phyloP scores from a whole-genome alignment of 2,329 filamentous ascomycete species.

The Tolypocladium inflatum region DNA sequence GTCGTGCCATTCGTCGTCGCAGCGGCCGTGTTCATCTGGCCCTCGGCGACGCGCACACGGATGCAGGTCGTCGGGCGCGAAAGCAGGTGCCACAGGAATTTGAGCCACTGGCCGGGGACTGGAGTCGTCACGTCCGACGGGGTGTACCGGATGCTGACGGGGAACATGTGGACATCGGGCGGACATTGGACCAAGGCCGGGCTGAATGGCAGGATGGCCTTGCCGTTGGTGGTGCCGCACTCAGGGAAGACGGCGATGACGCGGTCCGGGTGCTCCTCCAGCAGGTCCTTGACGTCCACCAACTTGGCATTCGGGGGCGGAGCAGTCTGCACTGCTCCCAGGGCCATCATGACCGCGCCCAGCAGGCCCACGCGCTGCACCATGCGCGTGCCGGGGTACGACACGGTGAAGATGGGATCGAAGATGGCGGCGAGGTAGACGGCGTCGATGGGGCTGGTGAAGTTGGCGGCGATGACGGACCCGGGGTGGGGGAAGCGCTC shows the following conservation, averaged over 20 bases:
- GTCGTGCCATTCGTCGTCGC: conserved; percentile 24
- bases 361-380: conserved; percentile 72
- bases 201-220: conserved; percentile 76
- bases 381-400: conserved; percentile 63
- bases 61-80: conserved; percentile 82
- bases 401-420: conserved; percentile 85
- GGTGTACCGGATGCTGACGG: conserved; percentile 81
- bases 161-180: conserved; percentile 68
- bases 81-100: conserved; percentile 79
- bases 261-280: conserved; percentile 60
- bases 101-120: conserved; percentile 60
- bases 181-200: conserved; percentile 64
- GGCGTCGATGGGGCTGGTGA: conserved; percentile 86
- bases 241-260: conserved; percentile 87
- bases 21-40: conserved; percentile 44
- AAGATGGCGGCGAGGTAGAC: conserved; percentile 94
- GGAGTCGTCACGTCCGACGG: conserved; percentile 87
- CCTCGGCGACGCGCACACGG: conserved; percentile 79
- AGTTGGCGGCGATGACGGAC: conserved; percentile 80
- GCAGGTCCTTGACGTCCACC: conserved; percentile 52
- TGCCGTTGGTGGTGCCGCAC: conserved; percentile 87
- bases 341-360: conserved; percentile 63
- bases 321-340: conserved; percentile 45
- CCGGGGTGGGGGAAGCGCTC: conserved; percentile 69
- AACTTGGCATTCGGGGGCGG: conserved; percentile 38